Percentiles rank a stretch among this genome's conserved stretches.
phyloP scores from a whole-genome alignment of 1,284 basidiomycete species.

The Cutaneotrichosporon mucoides region DNA sequence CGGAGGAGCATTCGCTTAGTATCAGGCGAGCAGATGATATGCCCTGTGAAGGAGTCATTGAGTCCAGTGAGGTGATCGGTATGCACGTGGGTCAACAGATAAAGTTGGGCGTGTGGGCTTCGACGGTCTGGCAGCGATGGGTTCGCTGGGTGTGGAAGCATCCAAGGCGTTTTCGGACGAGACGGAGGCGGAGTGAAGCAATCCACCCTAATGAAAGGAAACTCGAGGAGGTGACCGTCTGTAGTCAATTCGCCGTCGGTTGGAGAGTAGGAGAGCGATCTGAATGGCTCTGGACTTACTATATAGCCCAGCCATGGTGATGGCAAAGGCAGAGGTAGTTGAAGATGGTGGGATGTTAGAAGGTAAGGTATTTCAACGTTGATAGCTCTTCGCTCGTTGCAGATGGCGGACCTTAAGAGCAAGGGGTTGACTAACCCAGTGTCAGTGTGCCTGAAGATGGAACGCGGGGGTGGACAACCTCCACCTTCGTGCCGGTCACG shows the following conservation, averaged over 20 bases:
- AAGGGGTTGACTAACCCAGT: not conserved
- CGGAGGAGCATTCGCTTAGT: slow-evolving; percentile 75
- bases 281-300: slow-evolving; percentile 18
- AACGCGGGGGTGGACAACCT: not conserved
- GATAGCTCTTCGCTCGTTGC: too few relatives aligned
- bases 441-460: too few relatives aligned
- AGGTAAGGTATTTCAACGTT: too few relatives aligned
- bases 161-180: slow-evolving; percentile 14
- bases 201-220: slow-evolving; percentile 70
- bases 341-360: too few relatives aligned
- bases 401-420: too few relatives aligned
- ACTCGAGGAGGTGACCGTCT: slow-evolving; percentile 52
- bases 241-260: not conserved
- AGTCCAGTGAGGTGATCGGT: slow-evolving; percentile 61
- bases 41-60: slow-evolving; percentile 37
- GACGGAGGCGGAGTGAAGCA: slow-evolving; percentile 57
- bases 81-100: slow-evolving; percentile 78
- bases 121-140: slow-evolving; percentile 9
- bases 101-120: slow-evolving; percentile 57
- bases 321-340: not conserved
- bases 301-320: slow-evolving; percentile 37
- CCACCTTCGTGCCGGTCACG: not conserved
- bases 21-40: slow-evolving; percentile 69
- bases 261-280: not conserved
- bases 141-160: slow-evolving; percentile 14